Percentiles rank a stretch among this genome's conserved stretches.
These are phyloP conservation scores for Apiotrichum sp. DNA, from an alignment of 1,284 basidiomycete genomes.

Conservation along the genomic window DNA sequence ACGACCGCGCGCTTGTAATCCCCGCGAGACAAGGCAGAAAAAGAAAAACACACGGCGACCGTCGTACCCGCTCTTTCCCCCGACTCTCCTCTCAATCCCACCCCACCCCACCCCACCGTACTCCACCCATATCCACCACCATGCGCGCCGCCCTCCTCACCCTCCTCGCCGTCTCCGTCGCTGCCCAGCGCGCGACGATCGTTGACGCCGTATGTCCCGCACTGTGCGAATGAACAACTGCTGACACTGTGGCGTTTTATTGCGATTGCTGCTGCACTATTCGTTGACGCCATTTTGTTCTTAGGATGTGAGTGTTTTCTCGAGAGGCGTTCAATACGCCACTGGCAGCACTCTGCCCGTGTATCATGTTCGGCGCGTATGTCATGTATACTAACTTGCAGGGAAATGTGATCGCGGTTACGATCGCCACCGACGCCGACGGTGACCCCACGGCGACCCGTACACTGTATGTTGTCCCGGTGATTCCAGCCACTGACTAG, in stretches of 20 bases:
- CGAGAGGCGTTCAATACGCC: no score
- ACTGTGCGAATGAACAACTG: background rate
- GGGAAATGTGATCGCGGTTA: constrained; percentile 31
- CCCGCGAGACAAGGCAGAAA: no score
- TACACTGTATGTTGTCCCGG: constrained; percentile 21
- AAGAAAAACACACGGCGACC: no score
- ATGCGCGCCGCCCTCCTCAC: constrained; percentile 6
- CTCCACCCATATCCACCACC: background rate
- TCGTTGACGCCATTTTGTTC: no score
- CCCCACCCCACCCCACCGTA: background rate
- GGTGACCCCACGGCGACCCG: constrained; percentile 19
- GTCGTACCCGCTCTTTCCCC: no score
- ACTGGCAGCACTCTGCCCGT: background rate
- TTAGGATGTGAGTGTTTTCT: background rate
- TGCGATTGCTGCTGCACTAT: background rate
- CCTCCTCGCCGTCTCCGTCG: constrained; percentile 5
- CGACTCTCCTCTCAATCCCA: no score
- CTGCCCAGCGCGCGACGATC: constrained; percentile 3
- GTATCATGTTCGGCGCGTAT: no score
- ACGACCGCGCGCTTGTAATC: no score
- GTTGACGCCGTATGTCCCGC: background rate
- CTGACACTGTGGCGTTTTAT: background rate
- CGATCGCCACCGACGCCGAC: constrained; percentile 24
- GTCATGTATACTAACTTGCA: background rate
- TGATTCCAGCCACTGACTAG: background rate